phyloP scores from a whole-genome alignment of 352 stramenopile species.

The Phytophthora constricta region DNA sequence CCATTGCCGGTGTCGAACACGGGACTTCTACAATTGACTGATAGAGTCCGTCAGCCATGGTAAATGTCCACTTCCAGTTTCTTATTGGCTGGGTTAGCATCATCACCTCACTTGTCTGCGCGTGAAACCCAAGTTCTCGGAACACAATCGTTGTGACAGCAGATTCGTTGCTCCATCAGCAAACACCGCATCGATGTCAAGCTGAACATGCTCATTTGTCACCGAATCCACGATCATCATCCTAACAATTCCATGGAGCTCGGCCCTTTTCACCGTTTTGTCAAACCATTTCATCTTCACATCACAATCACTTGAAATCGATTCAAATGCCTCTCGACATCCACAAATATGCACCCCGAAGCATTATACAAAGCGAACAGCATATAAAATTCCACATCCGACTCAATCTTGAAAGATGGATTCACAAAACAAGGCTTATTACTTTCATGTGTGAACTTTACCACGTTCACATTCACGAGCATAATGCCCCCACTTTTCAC shows the following conservation, averaged over 20 bases:
- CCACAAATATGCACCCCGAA: conserved; percentile 3
- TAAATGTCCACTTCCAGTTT: background rate
- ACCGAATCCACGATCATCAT: background rate
- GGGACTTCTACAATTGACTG: conserved; percentile 8
- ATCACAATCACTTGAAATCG: background rate
- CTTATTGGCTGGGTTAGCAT: background rate
- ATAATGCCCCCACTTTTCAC: conserved; percentile 12
- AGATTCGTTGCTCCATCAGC: conserved; percentile 14
- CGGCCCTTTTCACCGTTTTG: background rate
- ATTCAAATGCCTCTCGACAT: background rate
- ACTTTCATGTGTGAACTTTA: background rate
- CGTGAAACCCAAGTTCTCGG: background rate
- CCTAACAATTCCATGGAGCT: conserved; percentile 4
- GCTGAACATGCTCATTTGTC: background rate
- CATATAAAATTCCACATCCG: background rate
- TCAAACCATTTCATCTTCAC: background rate
- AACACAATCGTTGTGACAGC: conserved; percentile 5
- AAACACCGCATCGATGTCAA: conserved; percentile 12
- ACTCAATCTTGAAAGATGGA: background rate
- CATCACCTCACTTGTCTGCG: conserved; percentile 4
- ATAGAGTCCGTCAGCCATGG: conserved; percentile 5
- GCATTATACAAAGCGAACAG: conserved; percentile 14
- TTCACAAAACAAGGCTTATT: background rate
- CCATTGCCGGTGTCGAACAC: background rate
- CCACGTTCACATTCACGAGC: background rate